Evolutionary conservation across 768 basidiomycete species (phyloP).

Genomic region (Lactarius evosmus): DNA sequence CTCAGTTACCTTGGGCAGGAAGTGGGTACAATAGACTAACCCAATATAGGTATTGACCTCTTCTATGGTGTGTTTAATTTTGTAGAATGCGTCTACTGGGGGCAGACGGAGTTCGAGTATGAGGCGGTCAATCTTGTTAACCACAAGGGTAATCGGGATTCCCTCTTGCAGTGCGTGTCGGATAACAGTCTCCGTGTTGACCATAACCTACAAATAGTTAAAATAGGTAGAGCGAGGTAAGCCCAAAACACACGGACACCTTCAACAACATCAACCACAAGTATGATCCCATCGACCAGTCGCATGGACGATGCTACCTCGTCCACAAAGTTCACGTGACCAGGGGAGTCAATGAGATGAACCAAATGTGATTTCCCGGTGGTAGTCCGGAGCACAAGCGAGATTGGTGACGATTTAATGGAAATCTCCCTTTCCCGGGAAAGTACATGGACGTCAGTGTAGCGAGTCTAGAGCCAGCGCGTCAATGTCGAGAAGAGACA

Average conservation of each 20-base stretch:
- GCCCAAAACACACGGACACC: slow-evolving; percentile 53
- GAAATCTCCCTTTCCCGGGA: slow-evolving; percentile 89
- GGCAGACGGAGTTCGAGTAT: slow-evolving; percentile 96
- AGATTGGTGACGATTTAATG: slow-evolving; percentile 96
- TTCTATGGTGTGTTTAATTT: slow-evolving; percentile 98
- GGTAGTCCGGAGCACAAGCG: slow-evolving; percentile 79
- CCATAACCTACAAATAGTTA: slow-evolving; percentile 65
- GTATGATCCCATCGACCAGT: slow-evolving; percentile 82
- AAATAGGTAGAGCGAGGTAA: slow-evolving; percentile 17
- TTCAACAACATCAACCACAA: slow-evolving; percentile 98
- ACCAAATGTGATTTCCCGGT: slow-evolving; percentile 90
- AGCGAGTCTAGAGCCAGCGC: slow-evolving; percentile 60
- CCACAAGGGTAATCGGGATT: slow-evolving; percentile 84
- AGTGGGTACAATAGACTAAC: slow-evolving; percentile 38
- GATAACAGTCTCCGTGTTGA: slow-evolving; percentile 83
- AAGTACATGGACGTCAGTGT: slow-evolving; percentile 93
- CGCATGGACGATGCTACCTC: slow-evolving; percentile 89
- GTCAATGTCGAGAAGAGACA: slow-evolving; percentile 19
- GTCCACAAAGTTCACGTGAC: slow-evolving; percentile 98
- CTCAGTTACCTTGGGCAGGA: slow-evolving; percentile 5
- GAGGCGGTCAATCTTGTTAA: slow-evolving; percentile 97
- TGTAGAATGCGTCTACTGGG: slow-evolving; percentile 95
- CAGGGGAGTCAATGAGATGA: slow-evolving; percentile 95
- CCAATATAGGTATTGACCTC: slow-evolving; percentile 97
- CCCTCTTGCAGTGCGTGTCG: slow-evolving; percentile 88